Evolutionary conservation across 2,329 filamentous ascomycete genomes (phyloP), one percentile per base, ranked within the genome.

Genomic region (Coniochaeta prunicola): DNA sequence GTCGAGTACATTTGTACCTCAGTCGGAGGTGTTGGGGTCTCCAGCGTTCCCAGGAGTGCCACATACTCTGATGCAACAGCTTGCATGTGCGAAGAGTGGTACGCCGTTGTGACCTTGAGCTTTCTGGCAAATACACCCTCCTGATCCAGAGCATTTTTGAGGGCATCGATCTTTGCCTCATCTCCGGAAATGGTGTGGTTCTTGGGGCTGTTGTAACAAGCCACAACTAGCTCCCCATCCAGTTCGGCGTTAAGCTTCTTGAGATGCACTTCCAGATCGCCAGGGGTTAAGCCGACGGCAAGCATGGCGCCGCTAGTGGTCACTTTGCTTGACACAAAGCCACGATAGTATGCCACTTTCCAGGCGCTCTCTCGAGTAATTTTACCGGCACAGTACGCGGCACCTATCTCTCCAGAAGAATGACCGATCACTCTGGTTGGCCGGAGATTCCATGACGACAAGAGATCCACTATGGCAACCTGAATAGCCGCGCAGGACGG

Each of bases 341-440:
- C 76, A 12, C 76, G 70, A 50, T 72, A 71, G 57, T 72, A 77
- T 0, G 74, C 73, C 0, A 70, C 64, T 3, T 65, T 65, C 57
- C 77, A 72, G 4, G 75, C 74, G 5, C 71, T 69, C n/a, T 67
- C 58, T 1, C 68, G 64, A 0, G 70, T 66, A 1, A 78, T 59
- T 1, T 64, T 60, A 1, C 74, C 72, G 0, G 70, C 67, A 0
- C 74, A 73, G 53, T 77, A 77, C 0, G 76, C 75, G 1, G 75
- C 76, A 0, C 71, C 75, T 34, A 78, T 75, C 60, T 78, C 76
- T 1, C 76, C 76, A 1, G 66, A 70, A 0, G 73, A 76, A 57
- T 79, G 76, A 0, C 76, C 76, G 9, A 77, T 67, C 0, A 76
- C 73, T 1, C 67, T 69, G 4, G 63, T 34, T 0, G 74, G 71